These are phyloP conservation scores for Ustilago tritici DNA, from an alignment of 1,284 basidiomycete species.

Conservation along the genomic window DNA sequence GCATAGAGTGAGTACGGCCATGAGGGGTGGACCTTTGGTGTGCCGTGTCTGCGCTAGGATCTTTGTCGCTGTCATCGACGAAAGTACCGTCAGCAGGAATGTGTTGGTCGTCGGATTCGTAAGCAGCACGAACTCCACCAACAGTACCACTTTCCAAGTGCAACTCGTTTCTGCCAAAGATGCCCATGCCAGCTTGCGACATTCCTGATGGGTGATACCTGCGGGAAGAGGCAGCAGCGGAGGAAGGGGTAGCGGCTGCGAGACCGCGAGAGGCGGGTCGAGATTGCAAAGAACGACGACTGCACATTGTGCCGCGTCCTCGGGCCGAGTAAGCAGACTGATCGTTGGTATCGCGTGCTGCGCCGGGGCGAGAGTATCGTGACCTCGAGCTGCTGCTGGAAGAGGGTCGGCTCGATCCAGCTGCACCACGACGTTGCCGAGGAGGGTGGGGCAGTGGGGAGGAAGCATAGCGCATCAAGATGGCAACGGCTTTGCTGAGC, in stretches of 20 bases:
- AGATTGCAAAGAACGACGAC: conserved; percentile 1
- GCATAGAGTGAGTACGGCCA: background rate
- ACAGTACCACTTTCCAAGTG: conserved; percentile 55
- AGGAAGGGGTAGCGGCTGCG: background rate
- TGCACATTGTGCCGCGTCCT: conserved; percentile 12
- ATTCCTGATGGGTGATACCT: conserved; percentile 4
- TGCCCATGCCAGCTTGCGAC: conserved; percentile 38
- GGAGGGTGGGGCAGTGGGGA: conserved; percentile 37
- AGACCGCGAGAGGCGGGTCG: conserved; percentile 8
- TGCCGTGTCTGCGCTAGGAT: conserved; percentile 2
- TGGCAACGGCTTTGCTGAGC: conserved; percentile 57
- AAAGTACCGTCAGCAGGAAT: background rate
- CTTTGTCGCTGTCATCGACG: conserved; percentile 7
- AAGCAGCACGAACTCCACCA: conserved; percentile 51
- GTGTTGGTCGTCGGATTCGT: conserved; percentile 41
- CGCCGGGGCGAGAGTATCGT: conserved; percentile 8
- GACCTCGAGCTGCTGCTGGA: conserved; percentile 20
- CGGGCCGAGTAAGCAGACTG: background rate
- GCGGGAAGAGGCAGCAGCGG: conserved; percentile 9
- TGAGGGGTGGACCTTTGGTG: background rate
- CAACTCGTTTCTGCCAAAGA: conserved; percentile 56
- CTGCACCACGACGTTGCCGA: conserved; percentile 18
- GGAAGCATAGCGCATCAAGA: conserved; percentile 45
- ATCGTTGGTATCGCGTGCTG: background rate
- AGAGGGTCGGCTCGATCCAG: conserved; percentile 12